Base-by-base conservation (phyloP, 2,329 filamentous ascomycete species). In the Mollisia scopiformis region DNA sequence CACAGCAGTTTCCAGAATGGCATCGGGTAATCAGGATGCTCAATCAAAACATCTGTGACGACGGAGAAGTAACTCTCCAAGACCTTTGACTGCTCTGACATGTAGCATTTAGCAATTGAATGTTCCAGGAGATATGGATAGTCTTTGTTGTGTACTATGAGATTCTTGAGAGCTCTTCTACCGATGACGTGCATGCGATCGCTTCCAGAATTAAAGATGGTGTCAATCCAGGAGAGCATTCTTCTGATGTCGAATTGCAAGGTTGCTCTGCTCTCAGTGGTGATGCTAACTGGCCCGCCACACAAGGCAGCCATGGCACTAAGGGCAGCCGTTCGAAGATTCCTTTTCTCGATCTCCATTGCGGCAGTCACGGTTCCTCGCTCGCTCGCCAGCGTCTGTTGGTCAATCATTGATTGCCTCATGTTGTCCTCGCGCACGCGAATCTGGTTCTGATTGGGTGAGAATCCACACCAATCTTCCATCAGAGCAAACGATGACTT, bases 381-480 rank as follows among this genome's bases (percentile, higher is more conserved):
- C 71, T 93, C 92, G 13, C 88, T n/a, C n/a, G n/a, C 87, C 19
- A 88, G 76, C 59, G 82, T 79, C 62, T 95, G 91, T 58, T 92
- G 89, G 55, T 94, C 88, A 35, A 96, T 88, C 66, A 95, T 83
- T 2, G 91, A 92, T 68, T 93, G 90, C 46, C 92, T 85, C 89
- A 97, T 96, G 35, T 86, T 90, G 63, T 96, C 90, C 75, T 97
- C 93, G 63, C 92, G 84, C 60, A 89, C 88, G 5, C 88, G 86
- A 41, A 97, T 91, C 66, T 96, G 91, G 14, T 79, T 82, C 73
- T 96, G 92, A 66, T 97, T 97, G 0, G 93, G 92, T 7, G 93
- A 97, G 74, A 96, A 97, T 2, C 95, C 95, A 73, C 95, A 99
- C 96, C 96, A 99, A 66, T 98, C 94, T 76, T 99, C 95, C 93